Evolutionary conservation across 768 basidiomycete genomes (phyloP), one percentile per base, ranked within the genome.

Genomic region (Hygrophoropsis aurantiaca): DNA sequence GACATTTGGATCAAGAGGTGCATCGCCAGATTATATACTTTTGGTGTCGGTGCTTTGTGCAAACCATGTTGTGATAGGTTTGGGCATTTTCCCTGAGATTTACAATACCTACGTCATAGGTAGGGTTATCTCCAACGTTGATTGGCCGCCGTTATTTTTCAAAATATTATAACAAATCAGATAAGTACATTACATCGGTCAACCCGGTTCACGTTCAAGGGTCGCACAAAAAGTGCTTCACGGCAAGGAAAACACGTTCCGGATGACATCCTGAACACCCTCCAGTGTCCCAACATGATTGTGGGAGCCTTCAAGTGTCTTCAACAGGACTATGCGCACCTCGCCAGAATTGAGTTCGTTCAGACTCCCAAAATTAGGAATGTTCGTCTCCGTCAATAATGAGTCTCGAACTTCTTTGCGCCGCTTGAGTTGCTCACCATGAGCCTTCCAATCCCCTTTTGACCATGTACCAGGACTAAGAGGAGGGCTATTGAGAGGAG

Each of bases 261-360:
- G 60, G 18, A 82, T 74, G 11, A 78, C 67, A 61, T 87, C 85
- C 52, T 89, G 84, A 18, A 87, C 78, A 7, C 86, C 87, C 50
- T 89, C 85, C 25, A 80, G 66, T 3, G 75, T 63, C 11, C 80
- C 80, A 38, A 87, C 62, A 49, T 72, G 70, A 47, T 80, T 75
- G 57, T 90, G 87, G 0, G 70, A 70, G 6, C 87, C 87, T 51
- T 71, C 73, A 21, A 69, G 54, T 1, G 81, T 81, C 65, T 80
- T 79, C 35, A 87, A 64, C 42, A 84, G 69, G 5, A 77, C 75
- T 6, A 87, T 72, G 42, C 74, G 78, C 38, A 75, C 62, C 42
- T 64, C 71, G 16, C 61, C 71, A 44, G 54, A 69, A 33, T 58
- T 43, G 5, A 89, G 85, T 47, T 79, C 73, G 47, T 83, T 74